Percentiles rank a stretch among this genome's conserved stretches.
Conservation (phyloP, 805 yeast species). For the Sugiyamaella lignohabitans region DNA sequence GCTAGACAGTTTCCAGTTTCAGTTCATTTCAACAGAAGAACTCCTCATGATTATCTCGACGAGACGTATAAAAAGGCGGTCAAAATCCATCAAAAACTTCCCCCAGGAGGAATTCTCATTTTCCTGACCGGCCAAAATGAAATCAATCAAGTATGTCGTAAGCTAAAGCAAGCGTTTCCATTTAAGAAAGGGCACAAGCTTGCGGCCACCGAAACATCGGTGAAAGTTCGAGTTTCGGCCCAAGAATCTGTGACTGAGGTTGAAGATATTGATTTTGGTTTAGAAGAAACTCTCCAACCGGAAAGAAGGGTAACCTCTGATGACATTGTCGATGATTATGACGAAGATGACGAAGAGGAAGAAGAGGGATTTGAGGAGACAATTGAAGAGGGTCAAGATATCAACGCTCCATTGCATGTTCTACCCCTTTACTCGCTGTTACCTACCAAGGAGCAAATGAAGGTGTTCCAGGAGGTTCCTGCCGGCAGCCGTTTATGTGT, state of each 20-base stretch:
- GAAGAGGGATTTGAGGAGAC: constrained; percentile 50
- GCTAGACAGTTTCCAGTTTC: constrained; percentile 95
- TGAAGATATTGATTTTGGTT: constrained; percentile 68
- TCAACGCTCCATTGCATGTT: constrained; percentile 76
- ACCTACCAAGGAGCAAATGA: constrained; percentile 94
- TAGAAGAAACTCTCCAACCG: constrained; percentile 20
- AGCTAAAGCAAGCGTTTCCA: constrained; percentile 63
- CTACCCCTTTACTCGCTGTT: constrained; percentile 86
- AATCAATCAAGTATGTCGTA: constrained; percentile 67
- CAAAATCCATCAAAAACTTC: constrained; percentile 78
- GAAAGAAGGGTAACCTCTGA: constrained; percentile 23
- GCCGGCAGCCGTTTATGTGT: constrained; percentile 79
- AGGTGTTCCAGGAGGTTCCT: constrained; percentile 83
- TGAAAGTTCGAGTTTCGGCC: constrained; percentile 46
- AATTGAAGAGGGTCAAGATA: constrained; percentile 63
- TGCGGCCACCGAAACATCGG: constrained; percentile 22
- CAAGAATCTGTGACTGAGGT: constrained; percentile 69
- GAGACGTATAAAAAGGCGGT: constrained; percentile 81
- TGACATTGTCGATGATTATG: constrained; percentile 38
- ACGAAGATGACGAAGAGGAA: constrained; percentile 39
- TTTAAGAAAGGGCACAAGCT: constrained; percentile 27
- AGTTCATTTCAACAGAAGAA: constrained; percentile 77
- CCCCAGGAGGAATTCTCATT: constrained; percentile 89
- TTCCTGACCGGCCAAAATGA: constrained; percentile 95
- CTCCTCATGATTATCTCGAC: constrained; percentile 71